phyloP scores from a whole-genome alignment of 768 basidiomycete genomes.

The Hysterangium stoloniferum region DNA sequence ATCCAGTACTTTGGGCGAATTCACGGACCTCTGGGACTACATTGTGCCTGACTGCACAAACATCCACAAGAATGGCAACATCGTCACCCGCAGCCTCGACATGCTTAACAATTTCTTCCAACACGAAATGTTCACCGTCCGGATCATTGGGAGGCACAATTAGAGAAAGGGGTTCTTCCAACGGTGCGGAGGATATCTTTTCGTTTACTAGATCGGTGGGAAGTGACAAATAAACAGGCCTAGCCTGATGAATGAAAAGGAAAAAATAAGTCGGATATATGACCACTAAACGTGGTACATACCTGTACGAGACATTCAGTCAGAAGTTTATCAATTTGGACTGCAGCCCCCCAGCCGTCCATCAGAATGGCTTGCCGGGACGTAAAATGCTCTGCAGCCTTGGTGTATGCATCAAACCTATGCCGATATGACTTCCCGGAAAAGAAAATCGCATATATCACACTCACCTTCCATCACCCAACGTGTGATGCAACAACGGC shows the following conservation, averaged over 20 bases:
- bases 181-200: slow-evolving; percentile 56
- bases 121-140: slow-evolving; percentile 56
- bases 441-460: neutral
- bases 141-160: slow-evolving; percentile 45
- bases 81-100: slow-evolving; percentile 55
- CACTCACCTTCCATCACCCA: slow-evolving; percentile 68
- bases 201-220: slow-evolving; percentile 75
- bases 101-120: slow-evolving; percentile 61
- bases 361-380: slow-evolving; percentile 55
- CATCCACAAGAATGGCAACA: slow-evolving; percentile 72
- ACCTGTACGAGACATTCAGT: slow-evolving; percentile 56
- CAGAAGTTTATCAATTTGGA: slow-evolving; percentile 74
- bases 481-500: slow-evolving; percentile 80
- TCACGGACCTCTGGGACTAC: slow-evolving; percentile 55
- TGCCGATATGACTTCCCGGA: neutral
- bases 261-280: neutral
- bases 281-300: slow-evolving; percentile 12
- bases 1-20: slow-evolving; percentile 54
- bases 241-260: slow-evolving; percentile 37
- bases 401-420: slow-evolving; percentile 74
- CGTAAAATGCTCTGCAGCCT: slow-evolving; percentile 70
- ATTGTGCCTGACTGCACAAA: slow-evolving; percentile 69
- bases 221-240: slow-evolving; percentile 82
- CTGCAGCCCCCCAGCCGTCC: slow-evolving; percentile 45
- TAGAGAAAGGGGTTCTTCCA: slow-evolving; percentile 51